Conservation (phyloP, 2,329 filamentous ascomycete genomes). For the Madurella mycetomatis region DNA sequence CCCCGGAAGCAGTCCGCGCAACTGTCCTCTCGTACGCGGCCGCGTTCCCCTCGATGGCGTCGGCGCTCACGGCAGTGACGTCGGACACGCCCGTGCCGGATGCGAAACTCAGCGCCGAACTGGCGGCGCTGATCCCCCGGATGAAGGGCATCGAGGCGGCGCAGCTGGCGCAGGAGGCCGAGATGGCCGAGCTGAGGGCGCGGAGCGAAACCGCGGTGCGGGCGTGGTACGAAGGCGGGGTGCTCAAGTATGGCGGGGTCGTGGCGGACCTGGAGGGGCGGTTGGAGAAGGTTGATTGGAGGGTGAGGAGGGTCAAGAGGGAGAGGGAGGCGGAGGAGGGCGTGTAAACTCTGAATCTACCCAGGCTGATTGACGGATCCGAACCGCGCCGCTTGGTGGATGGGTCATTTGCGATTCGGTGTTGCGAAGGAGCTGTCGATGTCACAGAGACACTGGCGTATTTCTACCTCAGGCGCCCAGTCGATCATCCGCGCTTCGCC, state of each 20-base stretch:
- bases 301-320: conserved; percentile 56
- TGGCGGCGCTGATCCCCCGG: conserved; percentile 56
- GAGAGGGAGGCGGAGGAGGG: conserved; percentile 40
- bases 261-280: conserved; percentile 69
- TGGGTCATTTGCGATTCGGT: no score
- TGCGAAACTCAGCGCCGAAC: conserved; percentile 47
- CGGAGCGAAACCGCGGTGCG: conserved; percentile 60
- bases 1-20: conserved; percentile 47
- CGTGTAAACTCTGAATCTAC: conserved; percentile 24
- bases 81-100: conserved; percentile 55
- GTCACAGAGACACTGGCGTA: no score
- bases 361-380: neutral
- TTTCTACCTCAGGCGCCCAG: no score
- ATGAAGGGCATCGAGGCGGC: conserved; percentile 58
- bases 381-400: no score
- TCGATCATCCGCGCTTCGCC: no score
- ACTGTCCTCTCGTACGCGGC: conserved; percentile 54
- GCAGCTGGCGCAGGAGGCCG: conserved; percentile 57
- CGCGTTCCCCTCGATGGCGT: conserved; percentile 52
- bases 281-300: conserved; percentile 60
- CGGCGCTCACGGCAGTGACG: conserved; percentile 51
- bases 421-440: no score
- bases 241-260: conserved; percentile 63
- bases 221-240: conserved; percentile 68
- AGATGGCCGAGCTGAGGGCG: conserved; percentile 59